Evolutionary conservation across 2,329 filamentous ascomycete species (phyloP).

Genomic region (Zasmidium angulare): DNA sequence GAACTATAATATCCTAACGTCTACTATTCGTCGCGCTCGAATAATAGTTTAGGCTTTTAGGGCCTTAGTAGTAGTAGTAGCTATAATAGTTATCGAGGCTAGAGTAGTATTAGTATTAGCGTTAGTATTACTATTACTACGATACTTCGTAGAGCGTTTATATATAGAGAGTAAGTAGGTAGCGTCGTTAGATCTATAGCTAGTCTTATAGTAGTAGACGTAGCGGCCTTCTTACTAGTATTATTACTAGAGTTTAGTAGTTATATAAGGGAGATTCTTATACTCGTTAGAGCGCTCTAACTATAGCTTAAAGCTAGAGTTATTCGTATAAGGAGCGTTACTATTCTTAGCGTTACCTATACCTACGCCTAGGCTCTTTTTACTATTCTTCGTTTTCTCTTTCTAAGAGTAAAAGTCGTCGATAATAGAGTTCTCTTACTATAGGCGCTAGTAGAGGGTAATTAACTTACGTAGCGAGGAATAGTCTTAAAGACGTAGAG

Average conservation of each 20-base stretch:
- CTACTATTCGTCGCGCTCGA: no score
- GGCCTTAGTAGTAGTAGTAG: no score
- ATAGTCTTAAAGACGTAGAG: not conserved
- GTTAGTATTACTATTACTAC: no score
- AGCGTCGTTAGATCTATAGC: not conserved
- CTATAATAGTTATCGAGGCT: no score
- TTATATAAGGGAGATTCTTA: not conserved
- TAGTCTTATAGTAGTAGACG: not conserved
- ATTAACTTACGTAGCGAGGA: not conserved
- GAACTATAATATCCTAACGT: no score
- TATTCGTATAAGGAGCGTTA: not conserved
- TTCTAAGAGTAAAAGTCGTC: not conserved
- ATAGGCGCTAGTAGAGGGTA: not conserved
- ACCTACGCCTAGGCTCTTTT: not conserved
- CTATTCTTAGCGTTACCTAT: not conserved
- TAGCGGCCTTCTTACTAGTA: not conserved
- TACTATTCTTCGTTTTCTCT: not conserved
- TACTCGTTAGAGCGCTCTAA: not conserved
- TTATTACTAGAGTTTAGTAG: not conserved
- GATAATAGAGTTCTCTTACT: not conserved
- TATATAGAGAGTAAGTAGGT: not conserved
- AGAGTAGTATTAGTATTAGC: no score
- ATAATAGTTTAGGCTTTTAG: no score
- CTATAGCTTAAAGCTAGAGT: not conserved
- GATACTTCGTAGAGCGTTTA: no score